These are phyloP conservation scores for Gillenia trifoliata DNA, from an alignment of 306 rosid genomes.

Conservation along the genomic window DNA sequence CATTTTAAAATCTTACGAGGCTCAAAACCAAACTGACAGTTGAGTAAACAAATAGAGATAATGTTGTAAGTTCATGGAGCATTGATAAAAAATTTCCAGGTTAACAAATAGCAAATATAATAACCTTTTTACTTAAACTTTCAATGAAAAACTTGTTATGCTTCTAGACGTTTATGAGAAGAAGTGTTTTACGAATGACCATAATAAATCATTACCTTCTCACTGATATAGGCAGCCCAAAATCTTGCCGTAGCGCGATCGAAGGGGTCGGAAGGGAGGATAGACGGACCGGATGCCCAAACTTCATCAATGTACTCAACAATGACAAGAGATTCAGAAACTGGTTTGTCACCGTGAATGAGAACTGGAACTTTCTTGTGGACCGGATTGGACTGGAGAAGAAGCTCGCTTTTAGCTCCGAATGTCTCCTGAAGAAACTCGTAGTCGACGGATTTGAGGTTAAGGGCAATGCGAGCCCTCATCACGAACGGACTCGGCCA, in stretches of 20 bases:
- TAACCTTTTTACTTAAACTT: no score
- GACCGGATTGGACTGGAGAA: slow-evolving; percentile 53
- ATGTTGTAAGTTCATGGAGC: no score
- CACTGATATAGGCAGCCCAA: slow-evolving; percentile 49
- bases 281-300: slow-evolving; percentile 38
- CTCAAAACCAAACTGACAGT: no score
- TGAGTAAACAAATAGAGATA: no score
- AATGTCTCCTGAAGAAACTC: slow-evolving; percentile 31
- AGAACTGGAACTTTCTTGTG: slow-evolving; percentile 57
- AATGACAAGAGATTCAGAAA: slow-evolving; percentile 48
- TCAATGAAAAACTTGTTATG: no score
- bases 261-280: slow-evolving; percentile 51
- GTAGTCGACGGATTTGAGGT: slow-evolving; percentile 39
- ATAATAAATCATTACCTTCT: slow-evolving; percentile 30
- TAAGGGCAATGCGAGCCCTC: slow-evolving; percentile 41
- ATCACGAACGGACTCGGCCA: slow-evolving; percentile 47
- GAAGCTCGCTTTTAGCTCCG: slow-evolving; percentile 36
- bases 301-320: slow-evolving; percentile 52
- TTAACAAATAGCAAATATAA: no score
- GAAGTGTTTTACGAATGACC: not conserved
- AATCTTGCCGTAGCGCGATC: slow-evolving; percentile 45
- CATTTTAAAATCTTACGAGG: no score
- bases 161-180: no score
- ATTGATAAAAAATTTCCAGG: no score
- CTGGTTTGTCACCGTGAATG: slow-evolving; percentile 41